A percentile compares a stretch with the other conserved stretches of the same genome.
Conservation (phyloP, 2,329 filamentous ascomycete genomes). For the Fusarium algeriense region DNA sequence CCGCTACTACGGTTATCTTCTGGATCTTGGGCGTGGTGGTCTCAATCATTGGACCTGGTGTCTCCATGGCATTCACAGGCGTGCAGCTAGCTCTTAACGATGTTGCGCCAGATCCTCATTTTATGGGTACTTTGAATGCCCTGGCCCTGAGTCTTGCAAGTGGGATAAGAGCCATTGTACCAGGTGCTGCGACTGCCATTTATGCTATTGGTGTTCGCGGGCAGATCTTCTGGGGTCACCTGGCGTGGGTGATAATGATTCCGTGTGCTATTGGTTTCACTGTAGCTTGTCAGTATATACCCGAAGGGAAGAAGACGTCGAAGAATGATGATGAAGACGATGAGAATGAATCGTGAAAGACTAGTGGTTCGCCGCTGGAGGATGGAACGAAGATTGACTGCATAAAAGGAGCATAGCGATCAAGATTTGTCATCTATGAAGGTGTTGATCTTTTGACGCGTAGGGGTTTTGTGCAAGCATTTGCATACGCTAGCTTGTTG, state of each 20-base stretch:
- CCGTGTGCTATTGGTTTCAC: conserved; percentile 48
- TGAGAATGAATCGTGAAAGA: background rate
- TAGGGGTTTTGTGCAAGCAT: background rate
- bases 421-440: background rate
- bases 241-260: conserved; percentile 53
- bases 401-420: background rate
- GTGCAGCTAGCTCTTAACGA: conserved; percentile 82
- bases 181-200: conserved; percentile 73
- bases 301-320: conserved; percentile 40
- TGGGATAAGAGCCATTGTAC: conserved; percentile 73
- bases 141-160: conserved; percentile 68
- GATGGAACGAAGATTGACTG: background rate
- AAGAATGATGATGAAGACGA: conserved; percentile 29
- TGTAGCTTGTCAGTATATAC: conserved; percentile 46
- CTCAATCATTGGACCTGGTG: conserved; percentile 67
- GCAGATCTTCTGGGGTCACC: conserved; percentile 72
- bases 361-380: background rate
- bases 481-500: background rate
- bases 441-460: background rate
- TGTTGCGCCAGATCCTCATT: conserved; percentile 71
- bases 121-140: conserved; percentile 79
- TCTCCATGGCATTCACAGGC: conserved; percentile 77
- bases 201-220: conserved; percentile 75
- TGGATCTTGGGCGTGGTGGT: conserved; percentile 64
- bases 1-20: conserved; percentile 59